Evolutionary conservation across 768 basidiomycete genomes (phyloP), one percentile per base, ranked within the genome.

Genomic region (Pleurotus giganteus): DNA sequence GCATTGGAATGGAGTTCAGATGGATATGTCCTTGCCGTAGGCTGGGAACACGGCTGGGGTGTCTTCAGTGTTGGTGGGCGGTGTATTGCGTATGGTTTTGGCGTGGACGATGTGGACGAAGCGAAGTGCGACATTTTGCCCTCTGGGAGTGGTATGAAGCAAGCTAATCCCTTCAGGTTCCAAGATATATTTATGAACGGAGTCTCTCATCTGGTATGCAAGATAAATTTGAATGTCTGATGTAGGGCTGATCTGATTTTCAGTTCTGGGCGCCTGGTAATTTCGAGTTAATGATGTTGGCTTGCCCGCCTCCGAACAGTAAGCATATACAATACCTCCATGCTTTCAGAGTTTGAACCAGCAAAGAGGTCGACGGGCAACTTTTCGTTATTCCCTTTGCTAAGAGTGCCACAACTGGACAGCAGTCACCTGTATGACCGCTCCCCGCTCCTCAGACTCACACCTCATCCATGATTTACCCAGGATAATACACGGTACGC

Each of bases 251-350:
- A 5, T 41, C 51, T 42, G 59, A 49, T 42, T 60, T 53, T 34
- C 44, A 96, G 94, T 94, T 97, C 63, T 98, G 96, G 96, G 84
- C 82, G 1, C 89, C 91, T 2, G 94, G 94, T 13, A 96, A 96
- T 69, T 87, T 91, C 47, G 95, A 98, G 62, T 77, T 98, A 5
- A 74, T 96, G 54, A 78, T 88, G 23, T 76, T 96, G 36, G 84
- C 90, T 29, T 76, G 76, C 8, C 69, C 80, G 5, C 70, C 73
- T 26, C 71, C 76, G 28, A 76, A 74, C 57, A 78, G 88, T 89
- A 55, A 62, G 74, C 8, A 65, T 31, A 12, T 23, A 46, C 4
- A 44, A 41, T 53, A 11, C 27, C n/a, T 27, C 36, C 15, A 2
- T 47, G 9, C 19, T n/a, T 28, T 8, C 26, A 3, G 41, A 41